Evolutionary conservation across 345 rosid genomes (phyloP).

Genomic region (Garcia nutans): DNA sequence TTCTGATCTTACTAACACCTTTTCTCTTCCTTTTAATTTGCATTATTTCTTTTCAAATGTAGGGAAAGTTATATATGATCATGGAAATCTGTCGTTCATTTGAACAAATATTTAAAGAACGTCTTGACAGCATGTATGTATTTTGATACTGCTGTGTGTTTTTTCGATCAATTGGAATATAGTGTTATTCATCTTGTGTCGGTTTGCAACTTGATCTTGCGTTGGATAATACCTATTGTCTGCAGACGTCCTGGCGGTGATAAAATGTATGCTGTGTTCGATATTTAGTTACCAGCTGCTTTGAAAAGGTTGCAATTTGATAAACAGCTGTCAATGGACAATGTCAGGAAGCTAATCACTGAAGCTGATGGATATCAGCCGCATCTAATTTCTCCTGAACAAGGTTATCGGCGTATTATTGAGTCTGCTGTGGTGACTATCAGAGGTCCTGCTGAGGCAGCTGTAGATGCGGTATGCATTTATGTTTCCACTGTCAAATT

Average conservation of each 20-base stretch:
- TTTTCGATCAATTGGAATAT: not conserved
- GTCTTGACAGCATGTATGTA: constrained; percentile 80
- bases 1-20: not conserved
- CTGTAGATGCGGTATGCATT: constrained; percentile 77
- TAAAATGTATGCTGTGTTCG: constrained; percentile 77
- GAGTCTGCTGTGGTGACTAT: constrained; percentile 78
- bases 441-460: constrained; percentile 96
- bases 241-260: constrained; percentile 97
- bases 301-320: constrained; percentile 93
- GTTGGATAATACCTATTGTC: constrained; percentile 17
- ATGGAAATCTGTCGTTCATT: constrained; percentile 95
- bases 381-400: constrained; percentile 95
- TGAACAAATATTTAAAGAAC: constrained; percentile 93
- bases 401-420: constrained; percentile 94
- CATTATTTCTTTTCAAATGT: constrained; percentile 20
- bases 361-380: constrained; percentile 99
- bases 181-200: not conserved
- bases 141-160: not conserved
- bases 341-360: constrained; percentile 76
- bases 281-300: constrained; percentile 83
- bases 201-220: constrained; percentile 5
- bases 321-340: constrained; percentile 84
- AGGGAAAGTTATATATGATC: constrained; percentile 89
- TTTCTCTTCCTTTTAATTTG: not conserved
- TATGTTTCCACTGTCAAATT: not conserved